Conservation (phyloP, 1,139 yeast genomes). For the Blastobotrys proliferans region DNA sequence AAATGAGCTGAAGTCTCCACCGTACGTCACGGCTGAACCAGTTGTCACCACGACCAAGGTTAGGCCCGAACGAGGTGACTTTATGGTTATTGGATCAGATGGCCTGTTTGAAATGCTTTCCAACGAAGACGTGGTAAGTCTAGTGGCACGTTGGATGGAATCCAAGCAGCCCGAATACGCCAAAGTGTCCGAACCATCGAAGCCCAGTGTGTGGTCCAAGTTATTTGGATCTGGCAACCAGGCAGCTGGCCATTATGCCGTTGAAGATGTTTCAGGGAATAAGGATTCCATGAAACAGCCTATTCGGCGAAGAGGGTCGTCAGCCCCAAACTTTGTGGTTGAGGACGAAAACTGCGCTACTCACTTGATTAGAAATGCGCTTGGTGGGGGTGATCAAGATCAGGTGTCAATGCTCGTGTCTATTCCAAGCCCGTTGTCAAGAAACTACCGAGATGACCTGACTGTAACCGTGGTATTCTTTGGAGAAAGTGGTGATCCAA, state of each 20-base stretch:
- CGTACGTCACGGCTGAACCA: conserved; percentile 96
- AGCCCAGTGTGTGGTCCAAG: conserved; percentile 16
- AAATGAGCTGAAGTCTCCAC: conserved; percentile 77
- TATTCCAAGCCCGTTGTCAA: conserved; percentile 89
- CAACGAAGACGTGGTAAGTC: conserved; percentile 86
- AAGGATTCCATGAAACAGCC: conserved; percentile 54
- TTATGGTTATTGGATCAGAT: conserved; percentile 89
- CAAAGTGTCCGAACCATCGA: conserved; percentile 8
- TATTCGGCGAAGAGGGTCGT: conserved; percentile 43
- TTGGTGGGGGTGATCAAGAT: conserved; percentile 80
- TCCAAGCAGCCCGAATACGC: conserved; percentile 53
- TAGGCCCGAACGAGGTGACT: conserved; percentile 68
- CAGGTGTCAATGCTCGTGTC: conserved; percentile 84
- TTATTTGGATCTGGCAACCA: conserved; percentile 21
- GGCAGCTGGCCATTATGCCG: conserved; percentile 19
- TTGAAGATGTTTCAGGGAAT: conserved; percentile 39
- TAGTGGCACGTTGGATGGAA: conserved; percentile 94
- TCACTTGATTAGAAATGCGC: conserved; percentile 87
- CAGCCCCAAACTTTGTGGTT: conserved; percentile 42
- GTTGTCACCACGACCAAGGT: conserved; percentile 81
- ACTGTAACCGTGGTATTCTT: conserved; percentile 95
- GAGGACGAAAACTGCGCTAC: conserved; percentile 90
- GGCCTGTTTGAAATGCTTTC: conserved; percentile 90
- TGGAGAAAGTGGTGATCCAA: conserved; percentile 24
- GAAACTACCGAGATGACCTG: conserved; percentile 90